Base-by-base conservation (phyloP, 331 rosid species). In the Stylosanthes scabra region DNA sequence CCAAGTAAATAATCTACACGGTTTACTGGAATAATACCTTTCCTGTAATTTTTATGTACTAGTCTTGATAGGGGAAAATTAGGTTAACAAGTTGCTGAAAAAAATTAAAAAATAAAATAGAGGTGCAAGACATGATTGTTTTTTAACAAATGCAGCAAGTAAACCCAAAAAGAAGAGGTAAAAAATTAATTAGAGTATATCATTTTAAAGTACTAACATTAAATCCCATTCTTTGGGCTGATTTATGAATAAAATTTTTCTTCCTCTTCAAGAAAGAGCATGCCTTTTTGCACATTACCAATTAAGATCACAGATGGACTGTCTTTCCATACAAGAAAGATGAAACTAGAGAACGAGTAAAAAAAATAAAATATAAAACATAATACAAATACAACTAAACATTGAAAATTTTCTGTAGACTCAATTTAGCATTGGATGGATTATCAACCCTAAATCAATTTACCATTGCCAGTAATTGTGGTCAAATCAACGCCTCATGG, bases 351-450 rank as follows among this genome's bases (percentile, higher is more conserved):
- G 56, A 63, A 50, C 52, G 44, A 47, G 29, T 60, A 39, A 55
- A 67, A 64, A 6, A 41, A 39, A 39, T 4, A 39, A 39, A 39
- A 39, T 2, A 9, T 31, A 41, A 27, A 31, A 15, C 52, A 49
- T 44, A 41, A 65, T 70, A 66, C 71, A 79, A 70, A 69, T 68
- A 80, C 74, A 66, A 66, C 52, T 58, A 28, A 70, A 79, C 56
- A 66, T 37, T 1, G 58, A 58, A 52, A 72, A 79, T 61, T 45
- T 51, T 49, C 27, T 25, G 45, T 31, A 71, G 69, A 79, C 62
- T 40, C 74, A 61, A 67, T 29, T 63, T 63, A 49, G 45, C 20
- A 27, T 15, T 20, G 14, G 63, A 68, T 54, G n/a, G 77, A 73
- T 70, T n/a, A n/a, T 47, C 69, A 71, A 58, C 34, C 82, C 62